Conservation (phyloP, 805 yeast genomes). For the Pachysolen tannophilus region DNA sequence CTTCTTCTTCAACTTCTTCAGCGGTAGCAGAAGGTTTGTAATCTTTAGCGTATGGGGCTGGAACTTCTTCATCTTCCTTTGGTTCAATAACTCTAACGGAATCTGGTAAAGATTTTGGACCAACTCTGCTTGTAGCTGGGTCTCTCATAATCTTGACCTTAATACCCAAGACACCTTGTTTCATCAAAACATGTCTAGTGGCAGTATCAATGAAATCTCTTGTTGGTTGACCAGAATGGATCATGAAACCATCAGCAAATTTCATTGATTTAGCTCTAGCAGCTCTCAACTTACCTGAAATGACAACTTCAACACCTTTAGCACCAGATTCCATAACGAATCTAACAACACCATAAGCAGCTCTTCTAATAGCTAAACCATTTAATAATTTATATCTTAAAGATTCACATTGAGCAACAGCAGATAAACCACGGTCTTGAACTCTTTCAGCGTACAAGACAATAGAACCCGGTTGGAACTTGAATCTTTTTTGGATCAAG, state of each 20-base stretch:
- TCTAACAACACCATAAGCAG: slow-evolving; percentile 99
- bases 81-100: slow-evolving; percentile 88
- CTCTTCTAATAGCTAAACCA: slow-evolving; percentile 99
- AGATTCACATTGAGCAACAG: slow-evolving; percentile 99
- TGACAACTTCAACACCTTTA: slow-evolving; percentile 99
- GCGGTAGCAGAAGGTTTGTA: slow-evolving; percentile 43
- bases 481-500: slow-evolving; percentile 98
- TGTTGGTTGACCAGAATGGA: slow-evolving; percentile 99
- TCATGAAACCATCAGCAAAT: slow-evolving; percentile 99
- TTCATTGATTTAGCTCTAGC: slow-evolving; percentile 99
- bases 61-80: slow-evolving; percentile 82
- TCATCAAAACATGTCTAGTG: slow-evolving; percentile 98
- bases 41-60: slow-evolving; percentile 77
- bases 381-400: slow-evolving; percentile 94
- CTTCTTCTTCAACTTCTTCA: slow-evolving; percentile 23
- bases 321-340: slow-evolving; percentile 99
- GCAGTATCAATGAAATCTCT: slow-evolving; percentile 97
- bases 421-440: slow-evolving; percentile 98
- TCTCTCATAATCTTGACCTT: slow-evolving; percentile 99
- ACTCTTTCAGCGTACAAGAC: slow-evolving; percentile 98
- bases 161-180: slow-evolving; percentile 99
- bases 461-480: slow-evolving; percentile 86
- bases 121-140: slow-evolving; percentile 78
- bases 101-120: slow-evolving; percentile 94
- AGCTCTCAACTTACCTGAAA: slow-evolving; percentile 99